These are phyloP conservation scores for Santalum album DNA, from an alignment of 164 flowering plant species.

Conservation along the genomic window DNA sequence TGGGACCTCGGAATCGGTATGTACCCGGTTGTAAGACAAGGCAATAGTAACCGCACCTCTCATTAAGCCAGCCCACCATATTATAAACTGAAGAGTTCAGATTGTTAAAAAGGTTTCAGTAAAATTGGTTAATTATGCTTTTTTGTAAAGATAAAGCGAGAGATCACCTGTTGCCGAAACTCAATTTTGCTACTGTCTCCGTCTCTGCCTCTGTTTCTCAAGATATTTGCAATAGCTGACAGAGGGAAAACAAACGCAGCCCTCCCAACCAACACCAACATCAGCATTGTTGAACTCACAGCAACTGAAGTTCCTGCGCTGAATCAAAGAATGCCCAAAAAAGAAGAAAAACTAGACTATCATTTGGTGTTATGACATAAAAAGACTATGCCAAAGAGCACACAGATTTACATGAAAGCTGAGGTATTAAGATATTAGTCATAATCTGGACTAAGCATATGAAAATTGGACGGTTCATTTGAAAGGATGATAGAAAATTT, in stretches of 20 bases:
- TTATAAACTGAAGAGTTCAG: slow-evolving; percentile 39
- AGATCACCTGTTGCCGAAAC: slow-evolving; percentile 39
- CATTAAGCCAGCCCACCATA: slow-evolving; percentile 88
- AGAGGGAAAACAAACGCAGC: slow-evolving; percentile 67
- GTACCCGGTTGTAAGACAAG: slow-evolving; percentile 54
- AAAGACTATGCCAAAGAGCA: not conserved
- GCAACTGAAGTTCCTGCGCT: slow-evolving; percentile 54
- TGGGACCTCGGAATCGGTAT: not conserved
- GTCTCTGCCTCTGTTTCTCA: slow-evolving; percentile 9
- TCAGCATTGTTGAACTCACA: slow-evolving; percentile 42
- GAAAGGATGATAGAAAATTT: too few relatives aligned
- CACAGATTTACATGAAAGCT: not conserved
- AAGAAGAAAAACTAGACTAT: not conserved
- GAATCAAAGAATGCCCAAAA: slow-evolving; percentile 14
- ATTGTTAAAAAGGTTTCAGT: slow-evolving; percentile 3
- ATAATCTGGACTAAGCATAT: too few relatives aligned
- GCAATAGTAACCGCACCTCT: slow-evolving; percentile 84
- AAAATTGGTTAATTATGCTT: not conserved
- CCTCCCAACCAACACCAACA: slow-evolving; percentile 54
- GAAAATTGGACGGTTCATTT: too few relatives aligned
- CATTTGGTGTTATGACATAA: not conserved
- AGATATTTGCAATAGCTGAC: slow-evolving; percentile 29
- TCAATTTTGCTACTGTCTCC: slow-evolving; percentile 22
- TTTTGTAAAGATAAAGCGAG: not conserved
- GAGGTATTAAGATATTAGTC: not conserved